Percentiles rank a stretch among this genome's conserved stretches.
These are phyloP conservation scores for Conticribra guillardii DNA, from an alignment of 108 stramenopile genomes.

Conservation along the genomic window DNA sequence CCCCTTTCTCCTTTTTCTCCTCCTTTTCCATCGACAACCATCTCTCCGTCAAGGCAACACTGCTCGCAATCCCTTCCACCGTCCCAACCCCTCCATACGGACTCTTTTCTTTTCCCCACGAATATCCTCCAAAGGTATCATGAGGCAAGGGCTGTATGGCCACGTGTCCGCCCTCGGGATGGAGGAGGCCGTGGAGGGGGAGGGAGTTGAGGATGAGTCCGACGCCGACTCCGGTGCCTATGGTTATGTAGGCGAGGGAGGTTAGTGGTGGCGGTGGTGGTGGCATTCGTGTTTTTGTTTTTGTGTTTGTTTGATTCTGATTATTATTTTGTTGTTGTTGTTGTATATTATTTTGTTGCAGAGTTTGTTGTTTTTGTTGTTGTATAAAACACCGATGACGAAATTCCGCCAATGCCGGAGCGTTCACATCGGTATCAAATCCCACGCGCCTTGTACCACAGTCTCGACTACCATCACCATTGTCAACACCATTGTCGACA, in stretches of 20 bases:
- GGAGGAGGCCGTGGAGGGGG: constrained; percentile 92
- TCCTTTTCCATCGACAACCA: constrained; percentile 21
- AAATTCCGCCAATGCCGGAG: constrained; percentile 95
- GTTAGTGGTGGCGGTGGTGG: constrained; percentile 32
- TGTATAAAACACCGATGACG: constrained; percentile 17
- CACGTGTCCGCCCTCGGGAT: constrained; percentile 94
- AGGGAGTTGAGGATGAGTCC: constrained; percentile 88
- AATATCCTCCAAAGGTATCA: constrained; percentile 84
- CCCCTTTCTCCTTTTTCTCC: constrained; percentile 7
- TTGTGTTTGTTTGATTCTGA: too few species aligned
- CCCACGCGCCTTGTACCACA: constrained; percentile 29
- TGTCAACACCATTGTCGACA: not conserved
- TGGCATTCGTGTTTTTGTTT: constrained; percentile 3
- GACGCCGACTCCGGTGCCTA: constrained; percentile 96
- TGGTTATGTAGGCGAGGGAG: constrained; percentile 88
- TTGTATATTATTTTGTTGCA: too few species aligned
- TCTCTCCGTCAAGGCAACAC: constrained; percentile 84
- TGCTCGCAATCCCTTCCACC: constrained; percentile 75
- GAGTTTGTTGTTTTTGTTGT: too few species aligned
- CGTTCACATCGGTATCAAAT: constrained; percentile 98
- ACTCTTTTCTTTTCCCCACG: constrained; percentile 71
- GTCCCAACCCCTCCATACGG: constrained; percentile 73
- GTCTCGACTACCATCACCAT: not conserved
- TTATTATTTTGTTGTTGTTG: too few species aligned
- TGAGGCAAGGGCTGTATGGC: constrained; percentile 62